Percentiles rank a stretch among this genome's conserved stretches.
phyloP scores from a whole-genome alignment of 257 asterid species.

The Solanum pinnatisectum region DNA sequence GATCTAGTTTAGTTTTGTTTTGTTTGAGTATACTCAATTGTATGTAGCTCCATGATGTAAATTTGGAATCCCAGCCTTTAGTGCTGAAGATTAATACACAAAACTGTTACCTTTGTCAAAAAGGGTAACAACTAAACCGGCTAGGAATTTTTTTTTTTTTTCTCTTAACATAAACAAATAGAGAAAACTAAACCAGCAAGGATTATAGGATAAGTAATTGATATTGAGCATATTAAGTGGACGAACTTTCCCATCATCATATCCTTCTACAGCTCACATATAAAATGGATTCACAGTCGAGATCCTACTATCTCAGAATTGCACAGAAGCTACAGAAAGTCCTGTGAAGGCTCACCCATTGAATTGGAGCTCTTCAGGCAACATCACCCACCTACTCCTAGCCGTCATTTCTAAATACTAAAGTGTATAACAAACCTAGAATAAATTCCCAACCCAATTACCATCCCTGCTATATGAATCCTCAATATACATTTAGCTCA shows the following conservation, averaged over 20 bases:
- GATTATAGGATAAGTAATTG: neutral
- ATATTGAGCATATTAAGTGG: neutral
- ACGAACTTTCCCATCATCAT: neutral
- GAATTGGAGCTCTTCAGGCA: neutral
- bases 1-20: too few species aligned
- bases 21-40: too few species aligned
- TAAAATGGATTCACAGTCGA: neutral
- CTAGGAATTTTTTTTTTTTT: neutral
- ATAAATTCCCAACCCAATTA: neutral
- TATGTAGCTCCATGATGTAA: too few species aligned
- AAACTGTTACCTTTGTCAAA: too few species aligned
- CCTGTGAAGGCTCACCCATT: neutral
- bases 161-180: neutral
- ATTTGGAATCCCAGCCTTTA: too few species aligned
- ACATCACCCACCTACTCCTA: neutral
- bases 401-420: neutral
- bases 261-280: neutral
- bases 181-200: neutral
- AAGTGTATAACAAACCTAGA: neutral
- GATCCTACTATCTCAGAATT: neutral
- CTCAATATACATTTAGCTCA: neutral
- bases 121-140: neutral
- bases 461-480: neutral
- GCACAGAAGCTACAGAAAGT: neutral
- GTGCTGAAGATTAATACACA: too few species aligned